Evolutionary conservation across 108 stramenopile genomes (phyloP).

Genomic region (Parietichytrium sp.): DNA sequence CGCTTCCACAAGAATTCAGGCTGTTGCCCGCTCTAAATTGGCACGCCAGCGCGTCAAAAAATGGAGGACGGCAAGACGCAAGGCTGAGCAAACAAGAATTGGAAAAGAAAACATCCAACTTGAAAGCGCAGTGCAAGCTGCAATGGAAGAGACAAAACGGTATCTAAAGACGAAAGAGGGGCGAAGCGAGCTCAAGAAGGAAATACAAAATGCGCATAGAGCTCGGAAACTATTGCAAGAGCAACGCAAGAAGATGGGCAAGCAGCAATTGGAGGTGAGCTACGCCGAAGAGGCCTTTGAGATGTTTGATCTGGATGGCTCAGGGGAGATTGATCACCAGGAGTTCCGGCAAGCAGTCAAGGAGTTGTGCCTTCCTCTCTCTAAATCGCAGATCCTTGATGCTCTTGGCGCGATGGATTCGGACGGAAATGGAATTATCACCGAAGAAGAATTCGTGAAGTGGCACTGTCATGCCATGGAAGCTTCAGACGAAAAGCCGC

Average conservation of each 20-base stretch:
- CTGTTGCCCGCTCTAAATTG: neutral
- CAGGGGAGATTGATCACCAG: neutral
- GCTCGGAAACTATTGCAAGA: neutral
- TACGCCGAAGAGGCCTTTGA: conserved; percentile 26
- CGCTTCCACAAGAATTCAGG: neutral
- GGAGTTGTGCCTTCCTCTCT: conserved; percentile 8
- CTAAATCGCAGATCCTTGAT: neutral
- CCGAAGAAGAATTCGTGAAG: neutral
- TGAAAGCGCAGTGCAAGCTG: neutral
- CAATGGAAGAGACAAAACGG: neutral
- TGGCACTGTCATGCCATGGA: neutral
- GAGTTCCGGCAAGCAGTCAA: neutral
- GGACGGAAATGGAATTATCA: neutral
- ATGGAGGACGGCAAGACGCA: neutral
- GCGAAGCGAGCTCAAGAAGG: neutral
- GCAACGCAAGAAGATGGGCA: neutral
- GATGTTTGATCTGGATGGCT: conserved; percentile 22
- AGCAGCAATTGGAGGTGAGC: neutral
- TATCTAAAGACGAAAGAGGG: conserved; percentile 1
- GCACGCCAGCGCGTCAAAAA: neutral
- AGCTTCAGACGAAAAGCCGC: neutral
- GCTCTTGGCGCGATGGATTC: neutral
- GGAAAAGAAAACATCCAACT: neutral
- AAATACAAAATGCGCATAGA: neutral
- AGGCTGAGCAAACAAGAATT: conserved; percentile 1